Evolutionary conservation across 805 yeast species (phyloP).

Genomic region (Kodamaea kaohsiungensis): DNA sequence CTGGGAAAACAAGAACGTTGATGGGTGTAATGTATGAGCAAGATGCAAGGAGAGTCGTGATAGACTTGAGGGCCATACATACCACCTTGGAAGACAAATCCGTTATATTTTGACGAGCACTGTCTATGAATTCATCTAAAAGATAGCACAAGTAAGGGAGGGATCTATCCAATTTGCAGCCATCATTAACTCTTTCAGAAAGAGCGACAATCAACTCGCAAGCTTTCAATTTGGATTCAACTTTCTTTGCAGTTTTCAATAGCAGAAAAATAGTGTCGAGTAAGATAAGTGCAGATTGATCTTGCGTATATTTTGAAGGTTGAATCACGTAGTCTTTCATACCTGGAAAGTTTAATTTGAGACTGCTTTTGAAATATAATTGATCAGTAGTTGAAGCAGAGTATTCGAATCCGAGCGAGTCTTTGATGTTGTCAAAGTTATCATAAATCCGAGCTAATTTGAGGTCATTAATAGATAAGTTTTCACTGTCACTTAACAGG

Average conservation of each 20-base stretch:
- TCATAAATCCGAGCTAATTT: slow-evolving; percentile 55
- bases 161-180: slow-evolving; percentile 80
- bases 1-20: slow-evolving; percentile 76
- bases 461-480: slow-evolving; percentile 30
- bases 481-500: slow-evolving; percentile 14
- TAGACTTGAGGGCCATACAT: slow-evolving; percentile 58
- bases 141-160: slow-evolving; percentile 78
- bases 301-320: slow-evolving; percentile 25
- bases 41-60: slow-evolving; percentile 66
- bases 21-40: slow-evolving; percentile 70
- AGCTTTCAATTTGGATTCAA: slow-evolving; percentile 63
- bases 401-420: slow-evolving; percentile 26
- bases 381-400: neutral
- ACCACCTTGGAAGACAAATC: slow-evolving; percentile 56
- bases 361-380: neutral
- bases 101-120: slow-evolving; percentile 9
- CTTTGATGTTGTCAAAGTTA: slow-evolving; percentile 51
- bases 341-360: slow-evolving; percentile 53
- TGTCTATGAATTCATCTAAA: slow-evolving; percentile 56
- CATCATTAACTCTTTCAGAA: slow-evolving; percentile 77
- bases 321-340: slow-evolving; percentile 47
- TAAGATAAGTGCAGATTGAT: slow-evolving; percentile 56
- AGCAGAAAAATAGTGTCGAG: slow-evolving; percentile 50
- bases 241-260: slow-evolving; percentile 57
- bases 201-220: slow-evolving; percentile 75